Base-by-base conservation (phyloP, 805 yeast genomes). In the Jamesozyma jinghongensis region DNA sequence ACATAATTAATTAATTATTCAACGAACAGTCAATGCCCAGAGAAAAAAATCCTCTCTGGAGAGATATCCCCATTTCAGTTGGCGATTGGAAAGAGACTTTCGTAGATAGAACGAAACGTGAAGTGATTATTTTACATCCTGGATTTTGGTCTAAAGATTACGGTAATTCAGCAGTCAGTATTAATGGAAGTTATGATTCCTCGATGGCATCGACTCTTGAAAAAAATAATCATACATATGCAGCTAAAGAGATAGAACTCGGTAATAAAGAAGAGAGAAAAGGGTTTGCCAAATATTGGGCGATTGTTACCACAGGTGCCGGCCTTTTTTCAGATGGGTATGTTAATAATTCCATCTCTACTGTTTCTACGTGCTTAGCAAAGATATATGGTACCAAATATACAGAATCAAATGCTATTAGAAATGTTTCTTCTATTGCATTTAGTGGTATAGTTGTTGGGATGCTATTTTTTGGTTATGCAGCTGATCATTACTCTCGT, bases 281-380 rank as follows among this genome's bases (percentile, higher is more conserved):
- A n/a, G 38, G 35, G 11, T n/a, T 34, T 14, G 26, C 19, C 37
- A 68, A 67, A 49, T 70, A 68, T 48, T 74, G 86, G 81, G 79
- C 92, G 5, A 77, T 84, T 37, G 68, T 82, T 47, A 79, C 85
- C 11, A 79, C 95, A 1, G 97, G 97, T 47, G 92, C 95, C 0
- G 97, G 96, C 40, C 70, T 88, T 35, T 87, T 88, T 63, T 81
- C 94, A 29, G 97, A 90, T 63, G 97, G 97, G 40, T 88, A 87
- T 59, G 81, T 85, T 45, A 87, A 87, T 61, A 85, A 85, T 64
- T 79, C 92, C 40, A 82, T 85, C 42, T 74, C 85, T 44, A 73
- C 92, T 8, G 94, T 81, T 14, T 71, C 80, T 28, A 77, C 88
- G 14, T 79, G 88, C 66, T 69, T 88, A 47, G 59, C 71, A 14